Evolutionary conservation across 106 monocot species (phyloP).

Genomic region (Iris macrosiphon): DNA sequence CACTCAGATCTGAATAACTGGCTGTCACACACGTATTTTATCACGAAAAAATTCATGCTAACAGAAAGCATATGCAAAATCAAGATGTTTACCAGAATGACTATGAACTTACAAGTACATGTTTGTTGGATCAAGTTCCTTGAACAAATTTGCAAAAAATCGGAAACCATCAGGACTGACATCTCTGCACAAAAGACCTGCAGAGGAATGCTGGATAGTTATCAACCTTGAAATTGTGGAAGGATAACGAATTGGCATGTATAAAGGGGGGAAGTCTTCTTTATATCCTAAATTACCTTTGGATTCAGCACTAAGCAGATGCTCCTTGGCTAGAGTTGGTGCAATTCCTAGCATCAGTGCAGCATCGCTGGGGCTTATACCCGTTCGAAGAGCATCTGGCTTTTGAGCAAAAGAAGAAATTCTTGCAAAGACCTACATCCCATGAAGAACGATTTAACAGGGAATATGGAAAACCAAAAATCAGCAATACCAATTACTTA

Average conservation of each 20-base stretch:
- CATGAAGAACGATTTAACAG: not conserved
- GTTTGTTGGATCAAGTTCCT: conserved; percentile 57
- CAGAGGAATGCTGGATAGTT: not conserved
- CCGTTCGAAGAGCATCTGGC: conserved; percentile 63
- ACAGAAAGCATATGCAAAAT: not conserved
- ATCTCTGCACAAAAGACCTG: conserved; percentile 91
- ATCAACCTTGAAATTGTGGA: not conserved
- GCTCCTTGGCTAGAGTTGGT: conserved; percentile 91
- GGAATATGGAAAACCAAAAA: not conserved
- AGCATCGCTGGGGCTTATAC: conserved; percentile 89
- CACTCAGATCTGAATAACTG: not conserved
- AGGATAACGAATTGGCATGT: not conserved
- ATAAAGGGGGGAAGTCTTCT: too few relatives aligned
- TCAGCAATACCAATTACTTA: not conserved
- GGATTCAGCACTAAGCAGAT: conserved; percentile 78
- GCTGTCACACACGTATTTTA: not conserved
- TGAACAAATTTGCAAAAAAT: conserved; percentile 81
- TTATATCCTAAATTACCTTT: conserved; percentile 48
- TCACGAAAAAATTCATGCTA: not conserved
- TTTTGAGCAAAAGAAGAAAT: conserved; percentile 63
- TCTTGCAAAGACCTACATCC: conserved; percentile 70
- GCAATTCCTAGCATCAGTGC: conserved; percentile 81
- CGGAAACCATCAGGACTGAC: conserved; percentile 95
- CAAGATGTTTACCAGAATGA: not conserved
- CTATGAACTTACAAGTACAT: conserved; percentile 49